phyloP scores from a whole-genome alignment of 257 asterid species.

The Solanum megistacrolobum region DNA sequence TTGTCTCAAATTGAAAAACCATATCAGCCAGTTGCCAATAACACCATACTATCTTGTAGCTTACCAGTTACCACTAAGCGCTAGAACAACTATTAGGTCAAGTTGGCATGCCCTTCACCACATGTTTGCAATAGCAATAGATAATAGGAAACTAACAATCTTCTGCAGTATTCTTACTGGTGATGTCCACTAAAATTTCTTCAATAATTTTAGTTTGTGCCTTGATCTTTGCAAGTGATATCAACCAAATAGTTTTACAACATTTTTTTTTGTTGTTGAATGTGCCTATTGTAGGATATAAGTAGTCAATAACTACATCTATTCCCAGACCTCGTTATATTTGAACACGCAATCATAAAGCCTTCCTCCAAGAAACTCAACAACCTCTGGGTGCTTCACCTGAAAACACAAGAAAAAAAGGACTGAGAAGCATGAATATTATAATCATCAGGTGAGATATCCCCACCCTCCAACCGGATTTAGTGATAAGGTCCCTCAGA shows the following conservation, averaged over 20 bases:
- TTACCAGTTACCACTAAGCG: not conserved
- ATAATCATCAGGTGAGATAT: not conserved
- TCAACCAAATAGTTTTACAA: not conserved
- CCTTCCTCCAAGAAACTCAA: constrained; percentile 95
- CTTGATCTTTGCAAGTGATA: not conserved
- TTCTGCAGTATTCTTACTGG: not conserved
- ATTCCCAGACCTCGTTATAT: constrained; percentile 34
- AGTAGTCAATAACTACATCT: not conserved
- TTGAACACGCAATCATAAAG: constrained; percentile 93
- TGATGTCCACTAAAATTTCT: not conserved
- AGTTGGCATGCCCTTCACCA: not conserved
- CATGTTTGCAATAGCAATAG: not conserved
- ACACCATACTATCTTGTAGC: not conserved
- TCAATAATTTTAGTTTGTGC: not conserved
- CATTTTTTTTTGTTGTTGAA: not conserved
- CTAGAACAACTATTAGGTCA: not conserved
- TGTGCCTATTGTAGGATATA: not conserved
- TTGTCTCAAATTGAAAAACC: not conserved
- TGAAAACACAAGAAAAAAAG: constrained; percentile 17
- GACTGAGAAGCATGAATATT: not conserved
- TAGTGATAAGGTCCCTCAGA: not conserved
- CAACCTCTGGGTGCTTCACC: constrained; percentile 98
- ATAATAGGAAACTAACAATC: not conserved
- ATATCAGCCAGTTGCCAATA: not conserved
- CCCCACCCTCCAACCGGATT: not conserved